Base-by-base conservation (phyloP, 2,329 filamentous ascomycete species). In the Zymoseptoria brevis region DNA sequence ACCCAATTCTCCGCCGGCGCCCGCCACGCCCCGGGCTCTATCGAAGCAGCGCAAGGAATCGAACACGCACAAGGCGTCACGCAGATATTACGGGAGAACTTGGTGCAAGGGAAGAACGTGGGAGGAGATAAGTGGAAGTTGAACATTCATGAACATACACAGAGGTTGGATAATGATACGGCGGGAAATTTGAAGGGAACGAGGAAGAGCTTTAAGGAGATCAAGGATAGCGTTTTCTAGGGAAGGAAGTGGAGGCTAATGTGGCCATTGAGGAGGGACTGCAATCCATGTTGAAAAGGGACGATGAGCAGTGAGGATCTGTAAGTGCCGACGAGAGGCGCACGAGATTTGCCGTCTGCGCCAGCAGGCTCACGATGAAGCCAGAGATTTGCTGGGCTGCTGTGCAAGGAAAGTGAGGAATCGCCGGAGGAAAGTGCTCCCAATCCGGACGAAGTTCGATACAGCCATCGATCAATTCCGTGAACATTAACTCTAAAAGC, bases 131-230 rank as follows among this genome's bases (percentile, higher is more conserved):
- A 69, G 45, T 67, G 65, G 66, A 96, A 88, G 72, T 77, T 97
- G 59, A 83, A 87, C 55, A 96, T 99, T 75, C 94, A 97, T 73
- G 83, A 96, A 62, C 79, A 96, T 65, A 99, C 88, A 29, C 93
- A 99, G 75, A 82, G 90, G 65, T 91, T 94, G 57, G 89, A 97
- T 75, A 99, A 99, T 71, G 91, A 96, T 67, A 89, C 87, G 35
- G 84, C 96, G 69, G 95, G 92, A 75, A 79, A 84, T 55, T 80
- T 81, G 60, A 75, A 72, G 62, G 70, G 71, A 19, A 74, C 71
- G 50, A 71, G 62, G 61, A 74, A 73, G 67, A 73, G 67, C 54
- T 74, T 73, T 45, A 68, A 67, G 60, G 75, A 76, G 58, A 75
- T 77, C 54, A 77, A 75, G 67, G 71, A 70, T 64, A 45, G 53